These are phyloP conservation scores for Metarhizium anisopliae DNA, from an alignment of 2,329 filamentous ascomycete genomes.

Conservation along the genomic window DNA sequence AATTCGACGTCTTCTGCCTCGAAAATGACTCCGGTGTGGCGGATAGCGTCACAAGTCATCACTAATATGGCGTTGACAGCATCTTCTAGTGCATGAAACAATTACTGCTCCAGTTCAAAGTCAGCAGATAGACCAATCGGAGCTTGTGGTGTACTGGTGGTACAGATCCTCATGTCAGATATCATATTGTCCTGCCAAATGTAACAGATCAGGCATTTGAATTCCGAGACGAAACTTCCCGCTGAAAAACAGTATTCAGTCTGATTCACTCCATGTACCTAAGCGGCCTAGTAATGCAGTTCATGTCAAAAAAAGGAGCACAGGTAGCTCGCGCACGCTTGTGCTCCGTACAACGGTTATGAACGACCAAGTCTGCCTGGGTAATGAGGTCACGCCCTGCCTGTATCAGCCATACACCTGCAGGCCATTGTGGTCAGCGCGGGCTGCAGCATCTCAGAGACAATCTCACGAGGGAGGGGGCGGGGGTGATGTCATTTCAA, in stretches of 20 bases:
- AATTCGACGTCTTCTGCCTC: not conserved
- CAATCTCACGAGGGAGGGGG: no score
- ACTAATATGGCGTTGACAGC: not conserved
- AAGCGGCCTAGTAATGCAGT: not conserved
- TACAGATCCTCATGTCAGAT: slow-evolving; percentile 7
- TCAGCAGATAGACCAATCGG: not conserved
- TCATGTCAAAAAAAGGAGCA: not conserved
- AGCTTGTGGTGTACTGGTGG: not conserved
- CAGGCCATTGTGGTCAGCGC: no score
- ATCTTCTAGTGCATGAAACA: not conserved
- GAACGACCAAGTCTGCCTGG: not conserved
- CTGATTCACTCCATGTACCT: no score
- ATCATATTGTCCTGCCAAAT: slow-evolving; percentile 5
- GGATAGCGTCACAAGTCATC: not conserved
- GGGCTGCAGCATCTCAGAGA: no score
- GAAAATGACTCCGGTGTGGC: not conserved
- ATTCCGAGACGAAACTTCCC: not conserved
- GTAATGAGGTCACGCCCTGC: slow-evolving; percentile 3
- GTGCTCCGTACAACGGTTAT: not conserved
- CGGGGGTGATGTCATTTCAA: no score
- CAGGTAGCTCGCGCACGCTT: not conserved
- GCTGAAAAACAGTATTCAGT: not conserved
- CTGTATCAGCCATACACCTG: not conserved
- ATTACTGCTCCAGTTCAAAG: not conserved
- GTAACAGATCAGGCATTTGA: slow-evolving; percentile 9